Percentiles rank a stretch among this genome's conserved stretches.
Conservation (phyloP, 495 filamentous ascomycete species). For the Podospora conica region DNA sequence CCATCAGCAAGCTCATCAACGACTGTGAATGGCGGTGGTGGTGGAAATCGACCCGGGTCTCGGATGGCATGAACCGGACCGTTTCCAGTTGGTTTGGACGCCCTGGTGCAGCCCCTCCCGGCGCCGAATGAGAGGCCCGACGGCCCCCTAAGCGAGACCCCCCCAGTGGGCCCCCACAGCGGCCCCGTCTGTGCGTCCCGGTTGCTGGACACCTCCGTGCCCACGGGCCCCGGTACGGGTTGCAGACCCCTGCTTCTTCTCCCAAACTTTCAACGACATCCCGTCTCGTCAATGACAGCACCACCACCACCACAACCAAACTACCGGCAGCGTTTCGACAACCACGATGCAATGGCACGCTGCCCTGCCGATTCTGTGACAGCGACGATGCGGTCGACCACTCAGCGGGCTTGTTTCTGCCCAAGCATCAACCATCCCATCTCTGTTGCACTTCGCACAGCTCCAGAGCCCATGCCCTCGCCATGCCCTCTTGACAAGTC, state of each 20-base stretch:
- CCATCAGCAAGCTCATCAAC: background rate
- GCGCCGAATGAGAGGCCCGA: constrained; percentile 12
- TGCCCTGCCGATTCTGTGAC: background rate
- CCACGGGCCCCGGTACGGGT: constrained; percentile 4
- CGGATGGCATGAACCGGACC: constrained; percentile 5
- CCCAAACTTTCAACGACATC: background rate
- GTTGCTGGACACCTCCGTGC: constrained; percentile 4
- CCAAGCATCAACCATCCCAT: background rate
- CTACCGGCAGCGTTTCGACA: background rate
- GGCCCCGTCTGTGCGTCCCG: constrained; percentile 6
- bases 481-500: no score
- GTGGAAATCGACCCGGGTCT: no score
- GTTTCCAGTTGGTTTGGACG: constrained; percentile 15
- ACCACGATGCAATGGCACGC: background rate
- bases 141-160: constrained; percentile 4
- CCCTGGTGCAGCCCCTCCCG: background rate
- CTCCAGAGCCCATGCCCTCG: background rate
- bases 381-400: background rate
- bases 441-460: background rate
- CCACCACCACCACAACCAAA: background rate
- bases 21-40: background rate
- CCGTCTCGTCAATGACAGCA: background rate
- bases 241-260: constrained; percentile 5
- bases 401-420: background rate
- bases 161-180: background rate